Evolutionary conservation across 2,329 filamentous ascomycete species (phyloP), one percentile per base, ranked within the genome.

Genomic region (Pseudocercospora pini-densiflorae): DNA sequence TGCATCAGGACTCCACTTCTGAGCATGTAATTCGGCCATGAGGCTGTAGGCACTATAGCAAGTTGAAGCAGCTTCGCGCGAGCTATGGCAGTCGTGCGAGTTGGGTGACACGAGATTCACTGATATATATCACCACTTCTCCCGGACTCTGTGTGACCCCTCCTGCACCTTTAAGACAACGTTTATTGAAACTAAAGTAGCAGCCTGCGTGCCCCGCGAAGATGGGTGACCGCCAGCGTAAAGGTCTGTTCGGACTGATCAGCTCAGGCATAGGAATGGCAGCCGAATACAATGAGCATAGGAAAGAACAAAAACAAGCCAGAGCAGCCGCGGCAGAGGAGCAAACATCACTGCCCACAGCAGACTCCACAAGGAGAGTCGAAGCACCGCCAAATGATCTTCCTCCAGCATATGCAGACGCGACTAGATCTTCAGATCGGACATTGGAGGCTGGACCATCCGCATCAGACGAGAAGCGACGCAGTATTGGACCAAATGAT

Each of bases 251-350:
- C 54, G 63, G 57, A 36, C 53, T 65, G 16, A 57, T 76, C 10
- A 72, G 74, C 24, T 64, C 66, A 14, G 73, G 74, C 27, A 66
- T 77, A 16, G 74, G 73, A 12, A 66, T 74, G 19, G 75, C 69
- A 16, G 67, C 71, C 2, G 74, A 77, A 60, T 74, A 75, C 53
- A 69, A 67, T 61, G 72, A 72, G 40, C 73, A 76, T 31, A 72
- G 72, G 29, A 73, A 74, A 59, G 63, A 73, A 45, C 59, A 67
- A 31, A 71, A 69, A 58, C 65, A 69, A 61, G 65, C 69, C 5
- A 49, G 68, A 8, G 65, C 64, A 19, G 58, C 65, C 9, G 51
- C 63, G 9, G 24, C 51, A 54, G 57, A 66, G 21, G 65, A 72
- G 47, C 23, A 64, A 24, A 29, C 33, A 14, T 21, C 19, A n/a